These are phyloP conservation scores for Baudoinia panamericana DNA, from an alignment of 495 filamentous ascomycete species.

Conservation along the genomic window DNA sequence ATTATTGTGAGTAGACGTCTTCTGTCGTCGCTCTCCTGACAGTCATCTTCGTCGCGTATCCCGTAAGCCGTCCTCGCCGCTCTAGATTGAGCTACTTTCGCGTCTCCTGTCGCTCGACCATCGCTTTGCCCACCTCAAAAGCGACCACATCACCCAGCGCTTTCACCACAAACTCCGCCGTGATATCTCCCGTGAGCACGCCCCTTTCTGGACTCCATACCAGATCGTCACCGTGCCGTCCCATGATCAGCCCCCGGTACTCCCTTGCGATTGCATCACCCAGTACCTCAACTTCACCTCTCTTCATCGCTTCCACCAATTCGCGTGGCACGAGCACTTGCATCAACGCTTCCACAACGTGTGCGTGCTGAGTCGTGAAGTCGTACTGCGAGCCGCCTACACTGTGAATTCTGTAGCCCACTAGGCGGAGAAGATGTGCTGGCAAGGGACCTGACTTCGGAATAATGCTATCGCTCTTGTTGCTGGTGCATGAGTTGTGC, in stretches of 20 bases:
- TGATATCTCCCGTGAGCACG: neutral
- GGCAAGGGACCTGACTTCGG: constrained; percentile 2
- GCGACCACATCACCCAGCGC: constrained; percentile 13
- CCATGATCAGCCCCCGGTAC: constrained; percentile 2
- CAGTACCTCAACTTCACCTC: constrained; percentile 13
- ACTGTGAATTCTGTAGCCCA: neutral
- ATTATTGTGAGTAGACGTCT: no score
- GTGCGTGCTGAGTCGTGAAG: constrained; percentile 11
- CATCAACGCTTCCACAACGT: constrained; percentile 11
- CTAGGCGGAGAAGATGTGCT: neutral
- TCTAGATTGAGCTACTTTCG: no score
- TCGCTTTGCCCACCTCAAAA: neutral
- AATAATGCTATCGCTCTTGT: constrained; percentile 11
- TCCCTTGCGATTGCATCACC: constrained; percentile 5
- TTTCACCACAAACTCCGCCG: constrained; percentile 9
- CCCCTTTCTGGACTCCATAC: constrained; percentile 3
- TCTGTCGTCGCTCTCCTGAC: no score
- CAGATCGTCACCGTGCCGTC: constrained; percentile 8
- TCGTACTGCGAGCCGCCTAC: neutral
- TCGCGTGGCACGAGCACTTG: constrained; percentile 7
- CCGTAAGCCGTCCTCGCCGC: no score
- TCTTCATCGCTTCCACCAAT: constrained; percentile 4
- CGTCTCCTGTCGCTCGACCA: no score
- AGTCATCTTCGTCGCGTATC: no score
- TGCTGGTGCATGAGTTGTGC: constrained; percentile 9